Evolutionary conservation across 768 basidiomycete species (phyloP), one percentile per base, ranked within the genome.

Genomic region (Lentinula detonsa): DNA sequence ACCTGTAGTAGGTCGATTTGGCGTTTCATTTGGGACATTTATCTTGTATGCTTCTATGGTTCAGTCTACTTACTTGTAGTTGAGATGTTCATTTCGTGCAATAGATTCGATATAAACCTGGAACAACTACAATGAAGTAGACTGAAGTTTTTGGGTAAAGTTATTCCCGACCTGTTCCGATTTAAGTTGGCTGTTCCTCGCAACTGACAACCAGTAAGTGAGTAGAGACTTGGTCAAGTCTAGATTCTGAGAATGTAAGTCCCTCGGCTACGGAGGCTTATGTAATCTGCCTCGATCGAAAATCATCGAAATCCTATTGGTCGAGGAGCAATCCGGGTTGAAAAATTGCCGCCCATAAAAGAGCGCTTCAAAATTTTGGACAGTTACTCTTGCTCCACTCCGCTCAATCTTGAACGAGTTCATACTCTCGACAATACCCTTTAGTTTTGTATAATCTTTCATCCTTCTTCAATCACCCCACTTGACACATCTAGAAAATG

Each of bases 401-500:
- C 42, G n/a, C n/a, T n/a, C n/a, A n/a, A n/a, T n/a, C n/a, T n/a
- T n/a, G 33, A 23, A 39, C 50, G 21, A 60, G 28, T 43, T 23
- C 48, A 52, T 60, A 39, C 37, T 39, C 4, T 39, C 37, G 1
- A 39, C 37, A 39, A 39, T 39, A 60, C 50, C 59, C 50, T 60
- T 50, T 60, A 52, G 18, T 18, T n/a, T 60, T 60, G 59, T 60
- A 60, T 52, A 60, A 51, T 60, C 49, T 59, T 53, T 53, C 31
- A 1, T n/a, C 48, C 35, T 51, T 39, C 8, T 28, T 18, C 11
- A 35, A 37, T 34, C 37, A 16, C 28, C 31, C 4, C 23, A 49
- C 50, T 52, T 60, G 16, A 9, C 16, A n/a, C 28, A 9, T 42
- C 16, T 59, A 28, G 37, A 61, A 40, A 64, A 82, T 82, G 81